Evolutionary conservation across 1,139 yeast genomes (phyloP).

Genomic region (Pichia kudriavzevii): DNA sequence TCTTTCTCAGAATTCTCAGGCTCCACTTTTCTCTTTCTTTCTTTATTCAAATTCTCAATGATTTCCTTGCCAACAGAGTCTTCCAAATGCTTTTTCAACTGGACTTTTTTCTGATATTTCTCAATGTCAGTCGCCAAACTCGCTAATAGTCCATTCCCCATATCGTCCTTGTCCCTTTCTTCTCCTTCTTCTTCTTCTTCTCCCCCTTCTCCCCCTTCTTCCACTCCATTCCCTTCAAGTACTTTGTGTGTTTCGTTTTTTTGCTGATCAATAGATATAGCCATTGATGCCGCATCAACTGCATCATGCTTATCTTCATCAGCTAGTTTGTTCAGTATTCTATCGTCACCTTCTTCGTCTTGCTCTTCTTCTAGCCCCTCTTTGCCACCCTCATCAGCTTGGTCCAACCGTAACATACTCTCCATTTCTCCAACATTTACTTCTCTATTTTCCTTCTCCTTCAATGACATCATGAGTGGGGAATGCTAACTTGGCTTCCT

Average conservation of each 20-base stretch:
- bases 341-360: conserved; percentile 1
- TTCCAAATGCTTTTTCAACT: conserved; percentile 17
- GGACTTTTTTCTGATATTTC: conserved; percentile 24
- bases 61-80: conserved; percentile 10
- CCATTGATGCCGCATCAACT: too few relatives aligned
- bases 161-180: conserved; percentile 5
- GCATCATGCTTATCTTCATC: conserved; percentile 1
- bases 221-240: too few relatives aligned
- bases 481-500: too few relatives aligned
- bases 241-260: too few relatives aligned
- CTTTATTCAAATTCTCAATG: conserved; percentile 7
- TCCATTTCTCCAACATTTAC: background rate
- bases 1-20: conserved; percentile 1
- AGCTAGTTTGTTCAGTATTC: conserved; percentile 4
- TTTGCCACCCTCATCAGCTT: background rate
- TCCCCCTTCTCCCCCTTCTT: conserved; percentile 2
- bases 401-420: conserved; percentile 1
- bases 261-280: too few relatives aligned
- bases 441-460: background rate
- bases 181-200: conserved; percentile 4
- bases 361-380: background rate
- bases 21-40: conserved; percentile 1
- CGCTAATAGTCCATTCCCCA: conserved; percentile 15
- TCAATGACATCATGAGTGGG: too few relatives aligned
- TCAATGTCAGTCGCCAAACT: conserved; percentile 23